Evolutionary conservation across 345 rosid species (phyloP), one percentile per base, ranked within the genome.

Genomic region (Gossypium turneri): DNA sequence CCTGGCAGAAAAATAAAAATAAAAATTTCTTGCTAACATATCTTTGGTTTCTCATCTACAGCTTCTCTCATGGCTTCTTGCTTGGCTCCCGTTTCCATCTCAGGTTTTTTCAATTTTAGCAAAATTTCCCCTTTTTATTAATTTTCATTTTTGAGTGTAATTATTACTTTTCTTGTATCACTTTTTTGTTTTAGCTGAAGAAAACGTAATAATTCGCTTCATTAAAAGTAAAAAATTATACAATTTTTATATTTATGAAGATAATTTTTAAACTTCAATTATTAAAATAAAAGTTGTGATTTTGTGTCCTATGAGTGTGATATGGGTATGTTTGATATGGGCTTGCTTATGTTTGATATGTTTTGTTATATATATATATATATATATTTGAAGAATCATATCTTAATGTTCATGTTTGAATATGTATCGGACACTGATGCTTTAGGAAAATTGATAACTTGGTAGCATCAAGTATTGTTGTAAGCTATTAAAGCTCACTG

Each of bases 41-140:
- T 4, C 12, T 22, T 47, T 47, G 1, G 19, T 68, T 20, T 24
- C 72, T 68, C 43, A 57, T 25, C 57, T 24, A 50, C 22, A 15
- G 61, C 41, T 45, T 63, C 73, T 27, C 73, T 69, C 22, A 50
- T 69, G 73, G 73, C 73, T 4, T 27, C 43, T 22, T 50, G 59
- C 57, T 50, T 51, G 15, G 43, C 73, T 69, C 73, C 73, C 59
- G 43, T 16, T 50, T 50, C 73, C 24, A 69, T 68, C 72, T 48
- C 72, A 68, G 72, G 72, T 63, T 24, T 67, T 67, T 45, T 67
- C 60, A 56, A 45, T 41, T n/a, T 41, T 45, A 22, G 8, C 56
- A 34, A 12, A 13, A 0, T 2, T 25, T 17, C n/a, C 9, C 11
- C 1, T 4, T 44, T 3, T 8, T 16, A 45, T 45, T 7, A 67